Conservation (phyloP, 805 yeast species). For the Saturnispora sekii region DNA sequence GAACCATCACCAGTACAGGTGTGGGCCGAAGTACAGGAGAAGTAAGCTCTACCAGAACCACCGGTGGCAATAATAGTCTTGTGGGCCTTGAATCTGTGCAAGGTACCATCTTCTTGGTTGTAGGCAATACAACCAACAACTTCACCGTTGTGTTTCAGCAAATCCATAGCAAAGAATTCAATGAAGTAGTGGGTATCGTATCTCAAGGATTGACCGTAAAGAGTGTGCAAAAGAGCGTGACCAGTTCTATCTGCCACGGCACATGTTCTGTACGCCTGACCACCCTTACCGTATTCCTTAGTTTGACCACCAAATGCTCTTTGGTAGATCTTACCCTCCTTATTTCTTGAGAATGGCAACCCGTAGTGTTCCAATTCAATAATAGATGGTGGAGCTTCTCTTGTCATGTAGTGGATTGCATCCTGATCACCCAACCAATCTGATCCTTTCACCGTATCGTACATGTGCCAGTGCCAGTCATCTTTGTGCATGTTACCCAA, state of each 20-base stretch:
- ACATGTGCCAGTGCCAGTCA: constrained; percentile 99
- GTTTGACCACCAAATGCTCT: constrained; percentile 99
- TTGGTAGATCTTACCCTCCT: constrained; percentile 93
- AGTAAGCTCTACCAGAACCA: constrained; percentile 97
- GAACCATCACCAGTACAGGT: constrained; percentile 99
- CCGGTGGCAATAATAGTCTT: constrained; percentile 97
- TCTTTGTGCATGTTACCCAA: constrained; percentile 97
- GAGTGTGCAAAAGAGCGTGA: constrained; percentile 89
- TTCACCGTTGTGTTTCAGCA: constrained; percentile 89
- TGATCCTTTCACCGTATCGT: constrained; percentile 97
- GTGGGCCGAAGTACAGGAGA: constrained; percentile 98
- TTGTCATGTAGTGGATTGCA: constrained; percentile 97
- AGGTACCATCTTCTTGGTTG: constrained; percentile 97
- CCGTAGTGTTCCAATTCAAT: constrained; percentile 97
- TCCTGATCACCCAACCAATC: constrained; percentile 99
- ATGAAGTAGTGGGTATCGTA: constrained; percentile 97
- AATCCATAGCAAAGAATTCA: constrained; percentile 92
- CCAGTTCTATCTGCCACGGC: constrained; percentile 99
- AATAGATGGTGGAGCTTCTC: constrained; percentile 93
- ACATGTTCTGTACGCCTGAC: constrained; percentile 98
- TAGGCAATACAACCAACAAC: constrained; percentile 96
- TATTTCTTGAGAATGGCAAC: constrained; percentile 96
- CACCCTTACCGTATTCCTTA: constrained; percentile 92
- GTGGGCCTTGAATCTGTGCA: constrained; percentile 96
- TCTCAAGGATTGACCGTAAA: constrained; percentile 92